Percentiles rank a stretch among this genome's conserved stretches.
Conservation (phyloP, 2,329 filamentous ascomycete genomes). For the Fusarium camptoceras region DNA sequence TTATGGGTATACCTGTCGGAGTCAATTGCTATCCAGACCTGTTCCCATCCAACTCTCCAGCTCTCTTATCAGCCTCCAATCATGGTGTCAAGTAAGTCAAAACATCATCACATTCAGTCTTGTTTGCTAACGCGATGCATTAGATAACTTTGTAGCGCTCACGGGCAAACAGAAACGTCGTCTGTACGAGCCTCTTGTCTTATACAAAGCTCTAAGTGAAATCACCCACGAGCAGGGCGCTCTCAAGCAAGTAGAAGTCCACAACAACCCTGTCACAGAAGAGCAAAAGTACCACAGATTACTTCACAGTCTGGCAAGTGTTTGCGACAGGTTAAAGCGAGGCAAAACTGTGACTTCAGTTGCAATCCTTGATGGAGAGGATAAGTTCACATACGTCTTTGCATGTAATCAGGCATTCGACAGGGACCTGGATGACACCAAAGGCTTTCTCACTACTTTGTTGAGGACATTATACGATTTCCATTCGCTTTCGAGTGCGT, state of each 20-base stretch:
- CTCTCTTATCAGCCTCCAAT: background rate
- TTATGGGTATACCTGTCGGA: background rate
- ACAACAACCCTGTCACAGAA: constrained; percentile 12
- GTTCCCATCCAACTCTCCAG: background rate
- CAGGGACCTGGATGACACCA: background rate
- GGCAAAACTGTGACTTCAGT: constrained; percentile 50
- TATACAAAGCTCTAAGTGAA: constrained; percentile 43
- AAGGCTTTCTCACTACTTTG: constrained; percentile 23
- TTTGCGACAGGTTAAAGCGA: constrained; percentile 48
- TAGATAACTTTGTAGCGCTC: constrained; percentile 7
- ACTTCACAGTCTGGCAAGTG: constrained; percentile 48
- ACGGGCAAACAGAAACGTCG: constrained; percentile 38
- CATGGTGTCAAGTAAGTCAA: constrained; percentile 14
- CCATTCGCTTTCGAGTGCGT: accelerated
- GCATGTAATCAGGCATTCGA: constrained; percentile 46
- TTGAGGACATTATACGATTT: constrained; percentile 22
- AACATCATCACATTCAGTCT: accelerated
- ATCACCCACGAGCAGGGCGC: constrained; percentile 25
- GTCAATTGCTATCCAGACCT: background rate
- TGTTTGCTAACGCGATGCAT: background rate
- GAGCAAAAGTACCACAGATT: constrained; percentile 46
- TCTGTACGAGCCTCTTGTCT: constrained; percentile 47
- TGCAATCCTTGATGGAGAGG: constrained; percentile 45
- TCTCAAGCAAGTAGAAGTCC: background rate
- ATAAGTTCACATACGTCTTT: constrained; percentile 48